Evolutionary conservation across 1,284 basidiomycete genomes (phyloP).

Genomic region (Cutaneotrichosporon spelunceum): DNA sequence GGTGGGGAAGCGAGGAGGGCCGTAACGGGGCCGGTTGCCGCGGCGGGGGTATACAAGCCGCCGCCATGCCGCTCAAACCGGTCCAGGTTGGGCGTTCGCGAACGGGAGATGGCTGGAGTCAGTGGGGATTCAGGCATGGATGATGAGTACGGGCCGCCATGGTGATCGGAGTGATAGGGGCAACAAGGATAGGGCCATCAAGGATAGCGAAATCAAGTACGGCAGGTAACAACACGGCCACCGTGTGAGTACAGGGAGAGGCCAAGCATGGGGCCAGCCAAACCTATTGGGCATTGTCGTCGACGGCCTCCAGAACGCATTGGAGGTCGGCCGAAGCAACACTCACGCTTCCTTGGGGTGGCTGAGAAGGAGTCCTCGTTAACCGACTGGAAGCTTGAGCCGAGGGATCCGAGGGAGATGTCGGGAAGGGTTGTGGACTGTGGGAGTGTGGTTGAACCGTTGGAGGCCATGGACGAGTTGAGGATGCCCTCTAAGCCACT

Average conservation of each 20-base stretch:
- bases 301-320: background rate
- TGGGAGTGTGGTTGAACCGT: constrained; percentile 34
- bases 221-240: background rate
- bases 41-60: constrained; percentile 6
- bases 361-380: constrained; percentile 29
- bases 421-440: constrained; percentile 43
- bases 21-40: background rate
- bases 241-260: background rate
- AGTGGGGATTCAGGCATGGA: background rate
- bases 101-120: background rate
- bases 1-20: constrained; percentile 7
- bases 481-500: constrained; percentile 42
- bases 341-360: constrained; percentile 5
- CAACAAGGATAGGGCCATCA: too few relatives aligned
- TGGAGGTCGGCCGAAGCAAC: background rate
- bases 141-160: background rate
- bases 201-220: background rate
- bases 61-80: constrained; percentile 6
- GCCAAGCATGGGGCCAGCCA: background rate
- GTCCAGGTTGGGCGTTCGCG: background rate
- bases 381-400: constrained; percentile 47
- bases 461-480: constrained; percentile 37
- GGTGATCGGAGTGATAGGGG: background rate
- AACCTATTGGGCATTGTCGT: background rate
- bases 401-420: constrained; percentile 48